Evolutionary conservation across 192 early-diverging fungal genomes (phyloP).

Genomic region (Spizellomyces sp.): DNA sequence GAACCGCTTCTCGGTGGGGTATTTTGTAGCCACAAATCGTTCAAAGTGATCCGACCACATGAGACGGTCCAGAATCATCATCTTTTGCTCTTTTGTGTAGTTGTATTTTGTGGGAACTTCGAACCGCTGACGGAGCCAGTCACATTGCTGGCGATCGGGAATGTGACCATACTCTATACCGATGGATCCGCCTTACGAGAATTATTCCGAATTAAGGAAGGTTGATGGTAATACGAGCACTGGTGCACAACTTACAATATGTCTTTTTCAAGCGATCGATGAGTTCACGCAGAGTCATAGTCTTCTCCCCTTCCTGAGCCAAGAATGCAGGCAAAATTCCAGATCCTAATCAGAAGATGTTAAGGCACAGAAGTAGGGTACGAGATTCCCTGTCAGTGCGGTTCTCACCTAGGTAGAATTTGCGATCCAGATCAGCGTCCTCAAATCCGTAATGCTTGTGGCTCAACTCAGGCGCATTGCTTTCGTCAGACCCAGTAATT

Average conservation of each 20-base stretch:
- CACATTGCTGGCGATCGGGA: conserved; percentile 90
- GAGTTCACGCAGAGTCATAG: conserved; percentile 89
- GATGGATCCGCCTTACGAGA: conserved; percentile 60
- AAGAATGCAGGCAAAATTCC: conserved; percentile 91
- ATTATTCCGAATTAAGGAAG: conserved; percentile 41
- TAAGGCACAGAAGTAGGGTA: neutral
- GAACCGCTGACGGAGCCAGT: conserved; percentile 93
- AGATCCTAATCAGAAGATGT: conserved; percentile 54
- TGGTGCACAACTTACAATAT: conserved; percentile 71
- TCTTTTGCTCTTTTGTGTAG: conserved; percentile 89
- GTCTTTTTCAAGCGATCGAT: conserved; percentile 76
- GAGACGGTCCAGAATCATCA: conserved; percentile 91
- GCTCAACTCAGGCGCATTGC: conserved; percentile 77
- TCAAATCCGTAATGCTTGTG: conserved; percentile 91
- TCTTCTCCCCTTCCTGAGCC: conserved; percentile 58
- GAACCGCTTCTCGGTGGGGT: conserved; percentile 96
- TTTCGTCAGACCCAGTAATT: conserved; percentile 66
- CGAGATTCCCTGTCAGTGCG: conserved; percentile 40
- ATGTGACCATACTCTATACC: conserved; percentile 99
- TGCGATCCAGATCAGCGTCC: conserved; percentile 88
- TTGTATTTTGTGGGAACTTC: conserved; percentile 89
- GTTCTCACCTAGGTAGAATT: conserved; percentile 68
- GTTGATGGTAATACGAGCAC: neutral
- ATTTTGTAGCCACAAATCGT: conserved; percentile 94
- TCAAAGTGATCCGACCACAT: conserved; percentile 98